Percentiles rank a stretch among this genome's conserved stretches.
These are phyloP conservation scores for Novymonas esmeraldas DNA, from an alignment of 208 protist genomes.

Conservation along the genomic window DNA sequence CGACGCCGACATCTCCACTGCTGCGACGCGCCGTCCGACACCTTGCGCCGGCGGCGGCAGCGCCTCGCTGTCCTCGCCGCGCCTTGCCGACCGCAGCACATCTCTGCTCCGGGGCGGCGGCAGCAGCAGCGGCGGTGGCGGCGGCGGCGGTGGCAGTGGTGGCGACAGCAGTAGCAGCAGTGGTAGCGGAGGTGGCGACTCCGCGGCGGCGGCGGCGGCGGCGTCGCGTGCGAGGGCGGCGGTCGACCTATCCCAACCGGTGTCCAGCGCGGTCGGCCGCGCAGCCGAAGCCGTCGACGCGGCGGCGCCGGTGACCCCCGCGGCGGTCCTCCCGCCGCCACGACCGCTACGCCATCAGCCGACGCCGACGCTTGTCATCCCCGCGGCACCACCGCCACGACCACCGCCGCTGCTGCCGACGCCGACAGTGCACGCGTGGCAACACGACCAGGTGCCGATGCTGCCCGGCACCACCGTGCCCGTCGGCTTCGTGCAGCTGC, in stretches of 20 bases:
- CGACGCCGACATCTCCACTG: too few relatives aligned
- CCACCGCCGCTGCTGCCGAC: neutral
- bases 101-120: too few relatives aligned
- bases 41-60: too few relatives aligned
- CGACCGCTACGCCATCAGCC: neutral
- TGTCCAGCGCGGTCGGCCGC: neutral
- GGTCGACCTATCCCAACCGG: neutral
- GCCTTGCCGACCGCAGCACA: too few relatives aligned
- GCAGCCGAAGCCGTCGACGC: neutral
- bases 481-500: slow-evolving; percentile 75
- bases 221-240: neutral
- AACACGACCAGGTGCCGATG: slow-evolving; percentile 10
- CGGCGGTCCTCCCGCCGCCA: neutral
- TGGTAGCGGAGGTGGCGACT: too few relatives aligned
- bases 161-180: neutral
- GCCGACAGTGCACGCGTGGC: neutral
- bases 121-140: too few relatives aligned
- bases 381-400: neutral
- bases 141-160: too few relatives aligned
- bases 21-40: too few relatives aligned
- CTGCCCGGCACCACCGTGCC: slow-evolving; percentile 15
- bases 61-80: too few relatives aligned
- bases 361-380: too few relatives aligned
- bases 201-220: too few relatives aligned
- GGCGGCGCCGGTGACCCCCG: too few relatives aligned